phyloP scores from a whole-genome alignment of 1,284 basidiomycete genomes.

The Marasmius tenuissimus region DNA sequence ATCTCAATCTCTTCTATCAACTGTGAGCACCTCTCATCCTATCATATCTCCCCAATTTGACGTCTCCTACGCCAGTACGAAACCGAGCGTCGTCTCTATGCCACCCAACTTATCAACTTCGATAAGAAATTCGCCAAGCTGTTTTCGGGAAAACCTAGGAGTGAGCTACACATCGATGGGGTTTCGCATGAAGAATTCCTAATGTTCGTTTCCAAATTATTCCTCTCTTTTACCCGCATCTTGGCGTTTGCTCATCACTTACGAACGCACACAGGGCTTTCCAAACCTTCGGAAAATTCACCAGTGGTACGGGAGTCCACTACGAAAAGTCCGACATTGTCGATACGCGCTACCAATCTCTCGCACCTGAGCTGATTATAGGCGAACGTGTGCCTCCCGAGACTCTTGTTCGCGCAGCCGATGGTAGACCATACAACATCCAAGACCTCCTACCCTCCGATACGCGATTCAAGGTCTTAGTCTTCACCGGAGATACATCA shows the following conservation, averaged over 20 bases:
- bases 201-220: constrained; percentile 34
- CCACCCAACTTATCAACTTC: constrained; percentile 79
- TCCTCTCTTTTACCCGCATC: background rate
- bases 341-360: constrained; percentile 39
- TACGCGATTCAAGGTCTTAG: constrained; percentile 70
- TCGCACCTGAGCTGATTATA: constrained; percentile 47
- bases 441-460: constrained; percentile 72
- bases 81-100: constrained; percentile 70
- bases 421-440: constrained; percentile 61
- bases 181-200: constrained; percentile 71
- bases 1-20: constrained; percentile 62
- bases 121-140: constrained; percentile 75
- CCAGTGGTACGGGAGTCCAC: constrained; percentile 65
- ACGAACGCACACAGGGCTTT: constrained; percentile 41
- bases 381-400: constrained; percentile 65
- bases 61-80: constrained; percentile 53
- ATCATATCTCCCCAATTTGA: background rate
- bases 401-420: constrained; percentile 61
- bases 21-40: constrained; percentile 46
- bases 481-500: constrained; percentile 62
- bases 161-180: constrained; percentile 54
- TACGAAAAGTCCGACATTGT: constrained; percentile 58
- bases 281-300: constrained; percentile 58
- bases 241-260: background rate
- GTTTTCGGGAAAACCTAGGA: constrained; percentile 76